Conservation (phyloP, 2,329 filamentous ascomycete species). For the Mollisiaceae sp. region DNA sequence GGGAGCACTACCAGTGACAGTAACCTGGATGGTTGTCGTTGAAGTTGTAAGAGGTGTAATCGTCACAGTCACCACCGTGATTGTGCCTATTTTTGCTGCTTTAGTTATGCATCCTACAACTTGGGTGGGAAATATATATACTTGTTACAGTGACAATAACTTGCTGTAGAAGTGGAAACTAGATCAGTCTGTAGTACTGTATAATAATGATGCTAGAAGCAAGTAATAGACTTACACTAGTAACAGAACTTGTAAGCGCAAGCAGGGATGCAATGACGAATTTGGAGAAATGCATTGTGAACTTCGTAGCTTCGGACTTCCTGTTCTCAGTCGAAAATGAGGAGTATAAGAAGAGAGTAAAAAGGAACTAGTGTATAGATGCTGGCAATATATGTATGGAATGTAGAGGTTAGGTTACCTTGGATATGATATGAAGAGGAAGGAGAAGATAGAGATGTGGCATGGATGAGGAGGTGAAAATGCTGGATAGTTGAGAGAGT, state of each 20-base stretch:
- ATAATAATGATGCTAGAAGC: background rate
- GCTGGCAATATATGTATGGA: background rate
- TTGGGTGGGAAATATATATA: background rate
- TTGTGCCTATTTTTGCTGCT: background rate
- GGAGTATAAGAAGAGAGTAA: background rate
- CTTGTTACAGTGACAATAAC: constrained; percentile 14
- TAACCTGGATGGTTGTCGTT: constrained; percentile 1
- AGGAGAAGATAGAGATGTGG: background rate
- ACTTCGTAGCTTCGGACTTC: background rate
- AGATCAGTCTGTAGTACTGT: background rate
- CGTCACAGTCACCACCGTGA: background rate
- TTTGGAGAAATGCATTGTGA: constrained; percentile 12
- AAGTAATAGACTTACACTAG: constrained; percentile 7
- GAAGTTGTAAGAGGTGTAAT: constrained; percentile 4
- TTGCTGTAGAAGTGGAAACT: background rate
- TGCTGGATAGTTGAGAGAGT: background rate
- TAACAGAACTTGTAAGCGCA: constrained; percentile 12
- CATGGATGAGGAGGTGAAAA: constrained; percentile 5
- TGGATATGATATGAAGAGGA: background rate
- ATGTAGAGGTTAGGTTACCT: too few species aligned
- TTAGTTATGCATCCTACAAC: background rate
- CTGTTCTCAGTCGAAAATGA: background rate
- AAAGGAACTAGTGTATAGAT: background rate
- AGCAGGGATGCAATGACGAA: constrained; percentile 4
- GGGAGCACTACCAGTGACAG: background rate